Evolutionary conservation across 805 yeast genomes (phyloP), one percentile per base, ranked within the genome.

Genomic region (Metschnikowia dekortorum): DNA sequence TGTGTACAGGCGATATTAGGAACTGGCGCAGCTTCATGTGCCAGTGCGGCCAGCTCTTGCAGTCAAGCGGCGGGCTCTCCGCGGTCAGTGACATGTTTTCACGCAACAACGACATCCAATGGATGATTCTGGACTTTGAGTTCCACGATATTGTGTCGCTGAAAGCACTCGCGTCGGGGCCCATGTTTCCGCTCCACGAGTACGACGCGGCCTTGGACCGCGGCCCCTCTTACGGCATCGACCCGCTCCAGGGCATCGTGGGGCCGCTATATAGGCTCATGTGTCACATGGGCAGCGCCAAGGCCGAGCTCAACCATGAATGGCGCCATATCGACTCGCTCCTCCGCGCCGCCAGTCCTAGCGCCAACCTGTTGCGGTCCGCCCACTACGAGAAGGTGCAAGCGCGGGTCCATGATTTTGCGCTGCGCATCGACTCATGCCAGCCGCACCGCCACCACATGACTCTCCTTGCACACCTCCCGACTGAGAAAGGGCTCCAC

Each of bases 121-220:
- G 61, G 60, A 50, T 59, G 33, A 46, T 60, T 33, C 51, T 55
- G 29, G 59, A 60, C 44, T 60, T 60, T 49, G 54, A 56, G 46
- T 59, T 54, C 48, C 63, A 60, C 46, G 63, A 60, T 48, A 37
- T 59, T 26, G 58, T 60, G 13, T 55, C 57, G 33, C 53, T 57
- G 29, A 46, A 46, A n/a, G 51, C 59, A 10, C 53, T 59, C 22
- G 47, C 47, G 1, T 42, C 41, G 26, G 63, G 63, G 18, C 59
- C 62, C 32, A 51, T 47, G 18, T 59, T 55, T 37, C 48, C 54
- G 8, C 42, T 54, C n/a, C 50, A 48, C 4, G 56, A 54, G 28
- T 60, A 57, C 48, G 52, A 45, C 13, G 44, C 41, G 10, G 55
- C 61, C 13, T 40, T 58, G 32, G 37, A 34, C 22, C 53, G 52